Evolutionary conservation across 495 filamentous ascomycete species (phyloP).

Genomic region (Penicillium turbatum): DNA sequence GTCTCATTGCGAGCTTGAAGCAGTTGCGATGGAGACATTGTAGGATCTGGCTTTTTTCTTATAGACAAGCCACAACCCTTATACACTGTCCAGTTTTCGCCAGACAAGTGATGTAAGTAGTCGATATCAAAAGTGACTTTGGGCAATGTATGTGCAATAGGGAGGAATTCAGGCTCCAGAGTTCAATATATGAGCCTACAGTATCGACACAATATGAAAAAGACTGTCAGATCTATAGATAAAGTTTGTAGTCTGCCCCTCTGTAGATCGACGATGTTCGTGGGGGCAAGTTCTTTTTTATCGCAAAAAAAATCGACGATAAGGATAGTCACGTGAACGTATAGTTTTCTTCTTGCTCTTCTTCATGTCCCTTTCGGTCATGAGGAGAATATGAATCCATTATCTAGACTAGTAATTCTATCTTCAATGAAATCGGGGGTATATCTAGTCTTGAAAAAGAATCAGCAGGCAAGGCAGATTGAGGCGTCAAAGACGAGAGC

Average conservation of each 20-base stretch:
- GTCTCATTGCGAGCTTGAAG: constrained; percentile 24
- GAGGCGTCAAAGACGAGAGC: too few relatives aligned
- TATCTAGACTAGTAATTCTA: too few relatives aligned
- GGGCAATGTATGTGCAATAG: background rate
- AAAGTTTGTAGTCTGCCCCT: background rate
- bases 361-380: too few relatives aligned
- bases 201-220: background rate
- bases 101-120: background rate
- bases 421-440: too few relatives aligned
- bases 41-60: background rate
- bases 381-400: too few relatives aligned
- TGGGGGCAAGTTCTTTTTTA: constrained; percentile 1
- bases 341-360: background rate
- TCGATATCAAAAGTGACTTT: background rate
- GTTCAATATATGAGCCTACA: background rate
- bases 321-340: background rate
- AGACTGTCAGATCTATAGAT: background rate
- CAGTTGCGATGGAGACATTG: constrained; percentile 8
- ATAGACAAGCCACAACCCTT: background rate
- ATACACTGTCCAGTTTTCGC: background rate
- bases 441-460: too few relatives aligned
- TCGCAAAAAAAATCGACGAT: constrained; percentile 1
- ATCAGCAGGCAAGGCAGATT: too few relatives aligned
- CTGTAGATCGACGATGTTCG: constrained; percentile 1
- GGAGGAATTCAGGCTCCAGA: background rate